These are phyloP conservation scores for Pseudozyma sp. DNA, from an alignment of 1,284 basidiomycete genomes.

Conservation along the genomic window DNA sequence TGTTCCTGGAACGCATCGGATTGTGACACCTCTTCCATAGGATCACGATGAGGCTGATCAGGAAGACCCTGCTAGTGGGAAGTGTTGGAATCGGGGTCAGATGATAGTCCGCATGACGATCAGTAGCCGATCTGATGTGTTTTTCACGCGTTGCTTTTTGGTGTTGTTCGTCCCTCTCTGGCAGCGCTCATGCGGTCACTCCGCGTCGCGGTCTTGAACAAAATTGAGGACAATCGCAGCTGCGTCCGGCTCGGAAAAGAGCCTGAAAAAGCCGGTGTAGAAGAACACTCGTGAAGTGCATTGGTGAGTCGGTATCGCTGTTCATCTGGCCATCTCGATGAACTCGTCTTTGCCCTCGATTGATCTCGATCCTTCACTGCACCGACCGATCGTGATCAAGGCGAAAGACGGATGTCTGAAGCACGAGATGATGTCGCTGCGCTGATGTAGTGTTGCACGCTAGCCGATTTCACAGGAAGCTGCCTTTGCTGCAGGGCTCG, in stretches of 20 bases:
- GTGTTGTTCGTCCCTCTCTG: neutral
- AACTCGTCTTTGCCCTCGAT: neutral
- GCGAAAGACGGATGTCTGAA: too few relatives aligned
- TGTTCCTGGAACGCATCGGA: constrained; percentile 50
- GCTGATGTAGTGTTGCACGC: too few relatives aligned
- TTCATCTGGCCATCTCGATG: too few relatives aligned
- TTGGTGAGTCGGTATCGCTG: neutral
- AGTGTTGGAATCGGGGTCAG: neutral
- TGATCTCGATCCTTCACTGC: too few relatives aligned
- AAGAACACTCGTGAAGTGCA: neutral
- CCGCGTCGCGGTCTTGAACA: constrained; percentile 8
- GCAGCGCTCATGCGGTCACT: constrained; percentile 14
- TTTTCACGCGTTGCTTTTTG: constrained; percentile 17
- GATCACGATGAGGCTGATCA: too few relatives aligned
- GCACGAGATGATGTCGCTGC: too few relatives aligned
- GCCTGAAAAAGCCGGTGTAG: constrained; percentile 39
- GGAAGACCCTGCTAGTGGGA: too few relatives aligned
- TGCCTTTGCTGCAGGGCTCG: too few relatives aligned
- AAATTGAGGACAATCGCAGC: neutral
- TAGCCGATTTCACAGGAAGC: too few relatives aligned
- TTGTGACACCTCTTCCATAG: constrained; percentile 4
- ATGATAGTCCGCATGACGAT: neutral
- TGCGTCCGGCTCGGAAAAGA: constrained; percentile 19
- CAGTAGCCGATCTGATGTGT: neutral
- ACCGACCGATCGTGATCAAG: too few relatives aligned